These are phyloP conservation scores for Globisporangium mamillatum DNA, from an alignment of 352 stramenopile species.

Conservation along the genomic window DNA sequence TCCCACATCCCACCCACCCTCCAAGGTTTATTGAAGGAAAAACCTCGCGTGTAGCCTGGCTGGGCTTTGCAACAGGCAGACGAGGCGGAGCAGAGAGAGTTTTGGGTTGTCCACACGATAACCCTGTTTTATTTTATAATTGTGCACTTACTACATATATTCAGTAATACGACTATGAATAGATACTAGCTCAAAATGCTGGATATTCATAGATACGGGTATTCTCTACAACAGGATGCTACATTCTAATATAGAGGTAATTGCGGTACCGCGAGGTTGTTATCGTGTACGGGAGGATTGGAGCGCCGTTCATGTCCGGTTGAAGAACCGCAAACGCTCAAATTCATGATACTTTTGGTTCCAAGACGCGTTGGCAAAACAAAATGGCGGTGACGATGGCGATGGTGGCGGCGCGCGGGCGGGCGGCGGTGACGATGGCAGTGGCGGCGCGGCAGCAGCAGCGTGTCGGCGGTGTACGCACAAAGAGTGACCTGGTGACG, in stretches of 20 bases:
- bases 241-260: not conserved
- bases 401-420: not conserved
- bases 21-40: not conserved
- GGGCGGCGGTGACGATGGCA: not conserved
- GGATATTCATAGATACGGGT: not conserved
- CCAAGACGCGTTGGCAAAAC: not conserved
- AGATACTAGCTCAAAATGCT: no score
- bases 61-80: not conserved
- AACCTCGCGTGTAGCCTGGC: not conserved
- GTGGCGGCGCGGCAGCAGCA: not conserved
- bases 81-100: not conserved
- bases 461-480: slow-evolving; percentile 13
- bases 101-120: not conserved
- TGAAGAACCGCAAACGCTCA: slow-evolving; percentile 12
- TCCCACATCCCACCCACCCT: not conserved
- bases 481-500: slow-evolving; percentile 42
- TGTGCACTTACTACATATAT: not conserved
- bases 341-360: not conserved
- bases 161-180: not conserved
- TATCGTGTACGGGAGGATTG: not conserved
- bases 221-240: not conserved
- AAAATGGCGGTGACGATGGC: not conserved
- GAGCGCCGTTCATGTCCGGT: not conserved
- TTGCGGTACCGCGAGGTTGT: not conserved
- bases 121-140: not conserved